These are phyloP conservation scores for Coemansia sp. DNA, from an alignment of 192 early-diverging fungal genomes.

Conservation along the genomic window DNA sequence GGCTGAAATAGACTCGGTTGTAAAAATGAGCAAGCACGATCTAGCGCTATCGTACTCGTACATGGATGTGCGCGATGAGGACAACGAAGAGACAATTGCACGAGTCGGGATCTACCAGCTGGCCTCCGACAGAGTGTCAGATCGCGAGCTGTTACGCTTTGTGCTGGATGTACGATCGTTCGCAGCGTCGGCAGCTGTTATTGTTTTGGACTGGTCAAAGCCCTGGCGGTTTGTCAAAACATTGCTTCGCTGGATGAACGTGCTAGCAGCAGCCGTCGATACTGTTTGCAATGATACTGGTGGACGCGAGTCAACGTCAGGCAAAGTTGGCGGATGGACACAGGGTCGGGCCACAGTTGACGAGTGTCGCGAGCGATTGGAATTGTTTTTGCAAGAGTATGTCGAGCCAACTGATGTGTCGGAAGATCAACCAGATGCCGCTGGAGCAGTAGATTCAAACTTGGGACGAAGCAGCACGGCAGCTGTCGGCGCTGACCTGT, in stretches of 20 bases:
- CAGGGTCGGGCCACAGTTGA: slow-evolving; percentile 65
- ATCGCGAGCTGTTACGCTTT: slow-evolving; percentile 67
- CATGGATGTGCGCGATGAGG: slow-evolving; percentile 85
- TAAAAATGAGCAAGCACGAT: slow-evolving; percentile 59
- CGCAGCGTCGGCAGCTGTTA: slow-evolving; percentile 61
- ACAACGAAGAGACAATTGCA: slow-evolving; percentile 67
- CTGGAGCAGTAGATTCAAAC: slow-evolving; percentile 16
- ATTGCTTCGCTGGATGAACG: slow-evolving; percentile 73
- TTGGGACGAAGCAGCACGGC: slow-evolving; percentile 12
- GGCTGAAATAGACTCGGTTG: slow-evolving; percentile 22
- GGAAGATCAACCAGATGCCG: slow-evolving; percentile 25
- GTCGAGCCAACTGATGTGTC: slow-evolving; percentile 49
- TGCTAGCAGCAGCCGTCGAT: slow-evolving; percentile 61
- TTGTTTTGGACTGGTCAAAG: slow-evolving; percentile 87
- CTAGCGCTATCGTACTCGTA: slow-evolving; percentile 82
- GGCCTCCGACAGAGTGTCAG: slow-evolving; percentile 64
- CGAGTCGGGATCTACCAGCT: slow-evolving; percentile 80
- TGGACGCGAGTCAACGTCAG: slow-evolving; percentile 41
- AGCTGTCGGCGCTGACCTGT: slow-evolving; percentile 36
- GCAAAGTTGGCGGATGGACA: slow-evolving; percentile 56
- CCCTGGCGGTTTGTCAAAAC: slow-evolving; percentile 85
- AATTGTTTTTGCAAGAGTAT: slow-evolving; percentile 70
- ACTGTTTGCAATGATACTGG: slow-evolving; percentile 42
- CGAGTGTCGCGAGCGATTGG: slow-evolving; percentile 67
- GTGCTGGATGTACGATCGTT: slow-evolving; percentile 67